Evolutionary conservation across 768 basidiomycete genomes (phyloP).

Genomic region (Terana coerulea): DNA sequence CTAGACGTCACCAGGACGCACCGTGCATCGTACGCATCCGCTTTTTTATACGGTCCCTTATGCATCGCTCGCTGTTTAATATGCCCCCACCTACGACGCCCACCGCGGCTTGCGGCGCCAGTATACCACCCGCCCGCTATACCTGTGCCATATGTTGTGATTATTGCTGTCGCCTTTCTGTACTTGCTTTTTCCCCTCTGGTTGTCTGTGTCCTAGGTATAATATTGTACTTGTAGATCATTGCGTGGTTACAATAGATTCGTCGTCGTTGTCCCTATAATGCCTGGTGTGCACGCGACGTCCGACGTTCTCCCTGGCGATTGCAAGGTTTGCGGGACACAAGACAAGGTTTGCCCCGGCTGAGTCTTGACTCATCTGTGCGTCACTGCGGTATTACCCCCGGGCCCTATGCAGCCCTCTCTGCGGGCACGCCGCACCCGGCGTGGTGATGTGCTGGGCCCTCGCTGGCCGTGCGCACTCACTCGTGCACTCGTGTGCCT

Average conservation of each 20-base stretch:
- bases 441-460: neutral
- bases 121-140: constrained; percentile 3
- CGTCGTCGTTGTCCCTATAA: too few relatives aligned
- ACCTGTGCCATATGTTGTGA: neutral
- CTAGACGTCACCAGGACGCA: too few relatives aligned
- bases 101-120: constrained; percentile 1
- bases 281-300: too few relatives aligned
- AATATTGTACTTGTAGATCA: constrained; percentile 5
- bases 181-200: neutral
- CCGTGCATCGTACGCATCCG: too few relatives aligned
- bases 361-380: too few relatives aligned
- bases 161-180: constrained; percentile 1
- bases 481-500: neutral
- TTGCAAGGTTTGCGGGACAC: too few relatives aligned
- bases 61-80: too few relatives aligned
- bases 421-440: neutral
- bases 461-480: neutral
- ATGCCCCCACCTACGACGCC: too few relatives aligned
- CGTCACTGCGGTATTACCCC: too few relatives aligned
- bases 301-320: too few relatives aligned
- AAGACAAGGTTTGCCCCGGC: too few relatives aligned
- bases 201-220: neutral
- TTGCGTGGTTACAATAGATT: too few relatives aligned
- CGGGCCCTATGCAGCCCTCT: neutral
- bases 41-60: neutral